These are phyloP conservation scores for Wickerhamiella alocasiicola DNA, from an alignment of 805 yeast genomes.

Conservation along the genomic window DNA sequence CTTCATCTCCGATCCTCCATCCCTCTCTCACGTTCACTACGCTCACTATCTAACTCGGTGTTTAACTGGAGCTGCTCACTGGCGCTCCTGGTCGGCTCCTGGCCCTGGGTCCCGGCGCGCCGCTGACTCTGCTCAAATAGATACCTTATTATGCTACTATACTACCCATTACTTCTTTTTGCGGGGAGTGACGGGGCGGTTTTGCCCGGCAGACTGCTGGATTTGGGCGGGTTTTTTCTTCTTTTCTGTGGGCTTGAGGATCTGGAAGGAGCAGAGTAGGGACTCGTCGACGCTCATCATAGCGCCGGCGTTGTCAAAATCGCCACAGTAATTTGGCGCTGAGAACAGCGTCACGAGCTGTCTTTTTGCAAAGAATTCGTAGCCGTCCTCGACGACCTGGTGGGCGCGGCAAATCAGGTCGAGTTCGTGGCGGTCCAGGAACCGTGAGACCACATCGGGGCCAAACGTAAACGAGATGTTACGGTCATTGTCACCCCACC, in stretches of 20 bases:
- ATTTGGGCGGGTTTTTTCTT: conserved; percentile 50
- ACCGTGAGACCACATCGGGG: conserved; percentile 96
- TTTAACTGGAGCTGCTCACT: no score
- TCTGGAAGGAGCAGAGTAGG: conserved; percentile 80
- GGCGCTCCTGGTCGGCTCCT: no score
- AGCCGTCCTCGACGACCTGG: conserved; percentile 98
- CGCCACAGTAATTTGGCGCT: conserved; percentile 98
- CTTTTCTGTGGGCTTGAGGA: conserved; percentile 96
- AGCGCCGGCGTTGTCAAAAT: conserved; percentile 97
- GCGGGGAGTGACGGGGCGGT: conserved; percentile 46
- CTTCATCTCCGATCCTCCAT: no score
- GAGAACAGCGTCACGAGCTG: conserved; percentile 90
- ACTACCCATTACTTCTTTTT: conserved; percentile 27
- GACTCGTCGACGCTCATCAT: conserved; percentile 99
- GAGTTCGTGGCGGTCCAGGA: conserved; percentile 94
- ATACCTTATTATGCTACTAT: not conserved
- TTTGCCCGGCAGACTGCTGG: conserved; percentile 21
- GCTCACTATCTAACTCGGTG: no score
- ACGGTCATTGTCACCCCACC: conserved; percentile 98
- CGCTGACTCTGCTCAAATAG: no score
- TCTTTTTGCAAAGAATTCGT: conserved; percentile 91
- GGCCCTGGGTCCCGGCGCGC: no score
- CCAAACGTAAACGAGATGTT: conserved; percentile 99
- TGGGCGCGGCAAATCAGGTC: conserved; percentile 97
- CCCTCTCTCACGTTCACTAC: no score